Conservation (phyloP, 768 basidiomycete species). For the Aureoboletus auriporus region DNA sequence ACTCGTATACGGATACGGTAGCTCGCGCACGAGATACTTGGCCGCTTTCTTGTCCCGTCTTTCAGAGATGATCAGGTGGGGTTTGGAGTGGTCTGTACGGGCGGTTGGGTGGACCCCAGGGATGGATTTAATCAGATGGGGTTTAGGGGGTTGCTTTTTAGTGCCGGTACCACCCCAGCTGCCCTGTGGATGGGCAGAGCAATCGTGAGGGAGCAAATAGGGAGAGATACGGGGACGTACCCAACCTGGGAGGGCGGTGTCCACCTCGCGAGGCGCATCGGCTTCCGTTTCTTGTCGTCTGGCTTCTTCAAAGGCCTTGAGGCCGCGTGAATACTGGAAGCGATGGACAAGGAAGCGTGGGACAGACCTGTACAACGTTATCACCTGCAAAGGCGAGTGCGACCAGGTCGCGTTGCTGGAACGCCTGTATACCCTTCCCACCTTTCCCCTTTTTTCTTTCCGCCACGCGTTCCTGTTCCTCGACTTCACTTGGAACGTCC, state of each 20-base stretch:
- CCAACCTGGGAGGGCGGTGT: conserved; percentile 94
- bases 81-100: conserved; percentile 81
- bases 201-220: background rate
- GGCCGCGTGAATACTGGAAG: too few species aligned
- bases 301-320: conserved; percentile 78
- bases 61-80: conserved; percentile 93
- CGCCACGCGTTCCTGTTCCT: conserved; percentile 57
- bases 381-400: conserved; percentile 96
- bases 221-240: conserved; percentile 40
- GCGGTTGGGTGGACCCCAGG: conserved; percentile 75
- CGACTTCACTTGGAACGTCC: conserved; percentile 63
- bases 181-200: conserved; percentile 47
- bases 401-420: conserved; percentile 89
- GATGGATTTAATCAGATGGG: conserved; percentile 73
- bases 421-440: conserved; percentile 50
- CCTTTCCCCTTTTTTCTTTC: conserved; percentile 45
- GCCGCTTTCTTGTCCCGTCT: conserved; percentile 91
- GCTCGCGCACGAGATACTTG: conserved; percentile 85
- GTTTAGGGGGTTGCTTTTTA: conserved; percentile 55
- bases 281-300: conserved; percentile 80
- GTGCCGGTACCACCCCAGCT: conserved; percentile 86
- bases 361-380: conserved; percentile 82
- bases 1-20: conserved; percentile 94
- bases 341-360: too few species aligned
- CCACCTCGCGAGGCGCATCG: conserved; percentile 84